Conservation (phyloP, 2,329 filamentous ascomycete genomes). For the Pseudocercospora fuligena region DNA sequence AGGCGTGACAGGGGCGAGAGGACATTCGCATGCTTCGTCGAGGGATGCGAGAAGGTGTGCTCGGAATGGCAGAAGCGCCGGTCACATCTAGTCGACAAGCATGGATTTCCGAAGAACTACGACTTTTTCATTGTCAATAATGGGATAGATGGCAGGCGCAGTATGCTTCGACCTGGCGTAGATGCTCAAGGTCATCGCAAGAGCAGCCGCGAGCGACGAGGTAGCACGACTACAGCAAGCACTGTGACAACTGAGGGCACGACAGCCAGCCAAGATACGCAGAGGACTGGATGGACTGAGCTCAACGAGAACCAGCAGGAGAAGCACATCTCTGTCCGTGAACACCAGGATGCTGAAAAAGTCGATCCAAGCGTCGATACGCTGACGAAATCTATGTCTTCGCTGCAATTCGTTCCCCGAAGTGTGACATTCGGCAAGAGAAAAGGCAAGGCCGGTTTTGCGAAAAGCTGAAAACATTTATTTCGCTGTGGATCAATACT, state of each 20-base stretch:
- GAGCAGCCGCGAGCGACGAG: conserved; percentile 37
- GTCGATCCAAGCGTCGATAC: conserved; percentile 21
- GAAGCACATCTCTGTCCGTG: neutral
- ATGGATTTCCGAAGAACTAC: conserved; percentile 83
- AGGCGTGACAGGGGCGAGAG: conserved; percentile 81
- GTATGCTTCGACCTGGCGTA: conserved; percentile 69
- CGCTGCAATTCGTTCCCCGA: conserved; percentile 31
- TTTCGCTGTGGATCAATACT: neutral
- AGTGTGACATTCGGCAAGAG: conserved; percentile 33
- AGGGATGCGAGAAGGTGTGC: conserved; percentile 84
- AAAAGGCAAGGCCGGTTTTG: conserved; percentile 32
- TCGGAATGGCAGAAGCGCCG: conserved; percentile 81
- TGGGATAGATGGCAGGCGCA: conserved; percentile 84
- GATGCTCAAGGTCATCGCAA: conserved; percentile 40
- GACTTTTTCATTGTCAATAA: conserved; percentile 86
- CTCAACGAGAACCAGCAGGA: neutral
- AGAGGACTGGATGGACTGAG: conserved; percentile 14
- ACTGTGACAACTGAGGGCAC: conserved; percentile 33
- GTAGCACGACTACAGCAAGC: conserved; percentile 24
- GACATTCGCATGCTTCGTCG: conserved; percentile 90
- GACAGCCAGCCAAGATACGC: conserved; percentile 25
- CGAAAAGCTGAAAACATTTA: conserved; percentile 23
- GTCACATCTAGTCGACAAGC: conserved; percentile 91
- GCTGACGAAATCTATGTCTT: conserved; percentile 31
- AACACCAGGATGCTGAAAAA: conserved; percentile 1